phyloP scores from a whole-genome alignment of 352 stramenopile genomes.

The Globisporangium spinosum region DNA sequence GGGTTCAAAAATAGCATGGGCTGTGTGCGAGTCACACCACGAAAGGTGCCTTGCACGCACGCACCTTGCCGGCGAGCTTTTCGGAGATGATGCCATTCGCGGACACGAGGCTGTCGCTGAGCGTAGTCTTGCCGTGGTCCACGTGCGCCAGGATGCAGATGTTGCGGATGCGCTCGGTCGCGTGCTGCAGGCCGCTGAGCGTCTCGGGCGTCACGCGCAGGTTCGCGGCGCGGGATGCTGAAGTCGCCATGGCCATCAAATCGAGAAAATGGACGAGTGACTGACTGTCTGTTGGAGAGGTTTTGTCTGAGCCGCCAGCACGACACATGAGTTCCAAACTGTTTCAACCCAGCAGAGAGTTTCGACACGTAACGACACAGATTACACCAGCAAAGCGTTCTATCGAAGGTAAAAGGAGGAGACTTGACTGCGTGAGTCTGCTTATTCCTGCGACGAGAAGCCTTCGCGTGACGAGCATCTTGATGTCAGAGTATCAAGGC shows the following conservation, averaged over 20 bases:
- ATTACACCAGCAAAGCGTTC: too few relatives aligned
- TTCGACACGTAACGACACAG: not conserved
- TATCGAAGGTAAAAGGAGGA: too few relatives aligned
- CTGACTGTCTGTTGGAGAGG: not conserved
- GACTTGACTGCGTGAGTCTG: too few relatives aligned
- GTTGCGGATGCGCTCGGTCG: slow-evolving; percentile 86
- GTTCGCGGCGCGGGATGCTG: slow-evolving; percentile 3
- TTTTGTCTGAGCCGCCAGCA: not conserved
- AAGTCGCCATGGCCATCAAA: slow-evolving; percentile 12
- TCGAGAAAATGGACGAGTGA: not conserved
- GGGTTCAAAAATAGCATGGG: not conserved
- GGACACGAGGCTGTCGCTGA: slow-evolving; percentile 95
- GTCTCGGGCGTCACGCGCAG: slow-evolving; percentile 47
- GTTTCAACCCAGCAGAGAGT: not conserved
- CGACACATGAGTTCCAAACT: not conserved
- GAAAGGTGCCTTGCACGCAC: slow-evolving; percentile 23
- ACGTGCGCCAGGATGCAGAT: slow-evolving; percentile 96
- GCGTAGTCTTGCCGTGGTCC: slow-evolving; percentile 91
- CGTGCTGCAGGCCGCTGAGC: slow-evolving; percentile 60
- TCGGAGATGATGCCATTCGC: slow-evolving; percentile 97
- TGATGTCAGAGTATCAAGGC: too few relatives aligned
- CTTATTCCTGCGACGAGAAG: too few relatives aligned
- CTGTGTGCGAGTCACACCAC: not conserved
- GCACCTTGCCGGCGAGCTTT: slow-evolving; percentile 91
- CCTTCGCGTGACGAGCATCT: too few relatives aligned